Base-by-base conservation (phyloP, 2,329 filamentous ascomycete species). In the Talaromyces atroroseus region DNA sequence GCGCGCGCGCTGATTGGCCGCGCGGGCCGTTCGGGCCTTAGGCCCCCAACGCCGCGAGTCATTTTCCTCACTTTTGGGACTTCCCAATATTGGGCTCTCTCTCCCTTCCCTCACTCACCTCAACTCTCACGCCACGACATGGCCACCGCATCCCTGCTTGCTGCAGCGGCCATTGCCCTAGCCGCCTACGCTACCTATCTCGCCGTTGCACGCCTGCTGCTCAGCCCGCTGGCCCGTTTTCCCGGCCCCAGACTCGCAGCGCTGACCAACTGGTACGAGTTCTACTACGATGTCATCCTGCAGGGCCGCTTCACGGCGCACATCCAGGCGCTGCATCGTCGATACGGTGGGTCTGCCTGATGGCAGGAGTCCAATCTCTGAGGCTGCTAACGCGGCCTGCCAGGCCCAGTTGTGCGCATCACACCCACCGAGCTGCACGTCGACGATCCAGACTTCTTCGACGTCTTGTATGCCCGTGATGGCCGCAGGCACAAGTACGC, bases 351-450 rank as follows among this genome's bases (percentile, higher is more conserved):
- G 53, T 46, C 24, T 14, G 11, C 29, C n/a, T 14, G 5, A 16
- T 16, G 14, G 14, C 5, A 10, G 5, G 5, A 8, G 8, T 5
- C 6, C 6, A 11, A n/a, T 12, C 49, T 14, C 8, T 8, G 26
- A 11, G 34, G 16, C 16, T 16, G n/a, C 38, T 52, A 21, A 52
- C 49, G 16, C 16, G 16, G 16, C 16, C 5, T n/a, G 10, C 23
- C 48, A 69, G 68, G 68, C 10, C 68, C 68, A 3, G 70, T 71
- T 46, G 63, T 70, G 20, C 68, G 69, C 21, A 68, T 70, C 50
- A 64, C 61, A 49, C 69, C 69, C 5, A 61, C 62, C 38, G 68
- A 71, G 54, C 57, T 71, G 18, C 69, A 71, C 47, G 62, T 71
- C 57, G 61, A 64, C 23, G 69, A 71, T 52, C 63, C 62, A 2